Evolutionary conservation across 2,329 filamentous ascomycete species (phyloP), one percentile per base, ranked within the genome.

Genomic region (Talaromyces sp.): DNA sequence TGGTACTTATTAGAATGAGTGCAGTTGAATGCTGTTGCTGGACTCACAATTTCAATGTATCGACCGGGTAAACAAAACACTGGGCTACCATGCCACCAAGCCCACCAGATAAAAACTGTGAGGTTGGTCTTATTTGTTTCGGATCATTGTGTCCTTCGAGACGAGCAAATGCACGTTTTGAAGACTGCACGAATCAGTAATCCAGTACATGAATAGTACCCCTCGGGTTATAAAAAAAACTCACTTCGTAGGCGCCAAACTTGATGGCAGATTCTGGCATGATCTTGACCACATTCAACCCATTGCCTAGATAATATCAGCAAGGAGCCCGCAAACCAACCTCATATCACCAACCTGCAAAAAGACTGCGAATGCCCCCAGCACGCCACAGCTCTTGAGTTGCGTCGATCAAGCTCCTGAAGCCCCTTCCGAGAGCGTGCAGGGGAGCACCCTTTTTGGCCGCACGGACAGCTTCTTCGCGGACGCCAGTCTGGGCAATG

Each of bases 231-330:
- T 3, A 19, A 39, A 33, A 10, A 28, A 13, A 58, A 59, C 76
- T 69, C 73, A 85, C 85, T 79, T 99, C 95, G 72, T 97, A 99
- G 22, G 93, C 93, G 63, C 95, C 95, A 74, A 99, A 99, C 77
- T 97, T 96, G 73, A 99, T 96, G 28, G 95, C 93, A 30, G 93
- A 97, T 78, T 99, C 95, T 0, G 95, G 95, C 92, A 98, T 96
- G 63, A 99, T 95, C 76, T 99, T 99, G 71, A 97, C 77, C 2
- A 99, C 92, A 69, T 99, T 99, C 68, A 99, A 81, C 3, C 95
- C 95, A 71, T 99, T 99, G 42, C 95, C 93, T 96, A 68, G 8
- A 36, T 60, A 73, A 65, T 68, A 60, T 59, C 44, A 64, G 58
- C 59, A 53, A 47, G 3, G 25, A 30, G 13, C 15, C 17, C n/a